Conservation (phyloP, 805 yeast genomes). For the Saturnispora halmiae region DNA sequence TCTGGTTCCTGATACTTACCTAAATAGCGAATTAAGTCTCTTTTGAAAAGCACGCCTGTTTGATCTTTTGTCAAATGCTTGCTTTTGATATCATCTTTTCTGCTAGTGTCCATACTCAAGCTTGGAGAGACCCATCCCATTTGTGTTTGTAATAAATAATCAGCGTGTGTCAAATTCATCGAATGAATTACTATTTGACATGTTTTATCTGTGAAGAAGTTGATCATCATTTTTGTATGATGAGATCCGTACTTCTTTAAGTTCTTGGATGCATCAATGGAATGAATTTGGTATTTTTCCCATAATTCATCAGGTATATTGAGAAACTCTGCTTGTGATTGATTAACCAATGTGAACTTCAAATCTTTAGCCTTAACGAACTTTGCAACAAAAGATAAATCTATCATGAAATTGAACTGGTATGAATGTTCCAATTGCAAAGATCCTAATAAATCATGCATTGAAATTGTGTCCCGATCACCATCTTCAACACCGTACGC, state of each 20-base stretch:
- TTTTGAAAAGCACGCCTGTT: constrained; percentile 33
- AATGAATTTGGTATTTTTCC: constrained; percentile 16
- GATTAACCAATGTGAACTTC: constrained; percentile 21
- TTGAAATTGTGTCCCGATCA: constrained; percentile 22
- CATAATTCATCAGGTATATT: constrained; percentile 25
- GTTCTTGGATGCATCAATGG: constrained; percentile 24
- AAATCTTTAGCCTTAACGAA: constrained; percentile 19
- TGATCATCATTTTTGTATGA: constrained; percentile 62
- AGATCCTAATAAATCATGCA: constrained; percentile 24
- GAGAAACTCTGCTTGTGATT: constrained; percentile 29
- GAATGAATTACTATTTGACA: constrained; percentile 50
- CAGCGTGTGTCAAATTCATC: constrained; percentile 46
- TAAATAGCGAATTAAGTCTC: constrained; percentile 38
- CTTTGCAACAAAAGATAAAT: constrained; percentile 20
- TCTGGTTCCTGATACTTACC: constrained; percentile 30
- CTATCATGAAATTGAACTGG: constrained; percentile 29
- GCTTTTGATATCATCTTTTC: not conserved
- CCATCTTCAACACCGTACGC: constrained; percentile 14
- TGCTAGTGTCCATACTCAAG: constrained; percentile 13
- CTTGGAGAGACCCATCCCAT: constrained; percentile 57
- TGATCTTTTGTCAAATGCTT: constrained; percentile 2
- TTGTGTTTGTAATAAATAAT: constrained; percentile 51
- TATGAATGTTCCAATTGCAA: constrained; percentile 19
- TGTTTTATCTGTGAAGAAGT: constrained; percentile 37
- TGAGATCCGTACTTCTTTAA: constrained; percentile 37